Conservation (phyloP, 2,329 filamentous ascomycete genomes). For the Aspergillus viridinutans region DNA sequence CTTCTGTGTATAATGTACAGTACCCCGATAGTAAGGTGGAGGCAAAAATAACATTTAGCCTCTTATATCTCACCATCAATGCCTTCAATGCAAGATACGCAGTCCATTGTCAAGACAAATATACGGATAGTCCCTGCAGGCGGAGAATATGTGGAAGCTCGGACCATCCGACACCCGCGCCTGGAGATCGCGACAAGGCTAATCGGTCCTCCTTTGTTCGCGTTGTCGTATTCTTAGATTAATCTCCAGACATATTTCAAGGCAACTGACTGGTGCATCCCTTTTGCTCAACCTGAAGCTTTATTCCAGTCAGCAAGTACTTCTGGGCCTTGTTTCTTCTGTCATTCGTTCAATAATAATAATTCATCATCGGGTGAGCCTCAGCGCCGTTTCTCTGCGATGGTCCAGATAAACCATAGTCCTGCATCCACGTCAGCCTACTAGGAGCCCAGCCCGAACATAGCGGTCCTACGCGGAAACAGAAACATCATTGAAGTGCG, state of each 20-base stretch:
- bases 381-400: slow-evolving; percentile 21
- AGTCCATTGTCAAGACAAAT: neutral
- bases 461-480: slow-evolving; percentile 1
- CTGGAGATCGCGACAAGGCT: slow-evolving; percentile 38
- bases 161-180: slow-evolving; percentile 25
- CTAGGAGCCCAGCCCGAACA: slow-evolving; percentile 10
- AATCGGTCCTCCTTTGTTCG: slow-evolving; percentile 14
- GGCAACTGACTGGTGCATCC: neutral
- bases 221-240: slow-evolving; percentile 8
- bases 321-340: neutral
- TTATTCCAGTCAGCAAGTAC: neutral
- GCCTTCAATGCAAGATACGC: neutral
- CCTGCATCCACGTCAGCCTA: slow-evolving; percentile 19
- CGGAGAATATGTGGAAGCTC: slow-evolving; percentile 26
- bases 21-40: slow-evolving; percentile 7
- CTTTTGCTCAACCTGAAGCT: neutral
- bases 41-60: neutral
- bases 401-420: slow-evolving; percentile 20
- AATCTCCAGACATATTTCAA: slow-evolving; percentile 3
- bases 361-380: slow-evolving; percentile 7
- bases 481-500: slow-evolving; percentile 1
- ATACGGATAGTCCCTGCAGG: neutral
- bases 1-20: slow-evolving; percentile 13
- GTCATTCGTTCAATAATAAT: neutral
- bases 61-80: neutral